A percentile compares a stretch with the other conserved stretches of the same genome.
phyloP scores from a whole-genome alignment of 1,284 basidiomycete genomes.

The Amylostereum areolatum region DNA sequence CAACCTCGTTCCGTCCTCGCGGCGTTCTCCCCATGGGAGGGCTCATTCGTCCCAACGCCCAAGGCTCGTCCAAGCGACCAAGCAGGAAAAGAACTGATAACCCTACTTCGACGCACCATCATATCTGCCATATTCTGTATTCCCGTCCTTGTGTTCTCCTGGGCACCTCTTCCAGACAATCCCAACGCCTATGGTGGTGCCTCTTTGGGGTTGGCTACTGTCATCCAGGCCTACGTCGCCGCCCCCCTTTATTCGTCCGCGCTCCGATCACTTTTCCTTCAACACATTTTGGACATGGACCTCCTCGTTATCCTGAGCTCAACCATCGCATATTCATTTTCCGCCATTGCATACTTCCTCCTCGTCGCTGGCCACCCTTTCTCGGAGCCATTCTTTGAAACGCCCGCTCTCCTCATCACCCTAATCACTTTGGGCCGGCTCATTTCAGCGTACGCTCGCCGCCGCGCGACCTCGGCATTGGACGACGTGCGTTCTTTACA shows the following conservation, averaged over 20 bases:
- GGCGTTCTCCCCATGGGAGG: constrained; percentile 7
- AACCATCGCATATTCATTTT: constrained; percentile 37
- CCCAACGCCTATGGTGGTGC: constrained; percentile 29
- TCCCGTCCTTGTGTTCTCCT: constrained; percentile 39
- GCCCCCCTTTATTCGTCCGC: constrained; percentile 33
- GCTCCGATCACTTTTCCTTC: constrained; percentile 31
- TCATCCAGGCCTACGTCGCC: constrained; percentile 33
- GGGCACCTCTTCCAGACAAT: constrained; percentile 32
- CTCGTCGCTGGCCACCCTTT: constrained; percentile 27
- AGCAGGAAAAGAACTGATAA: constrained; percentile 4
- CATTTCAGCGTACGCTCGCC: constrained; percentile 34
- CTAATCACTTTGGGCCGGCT: constrained; percentile 38
- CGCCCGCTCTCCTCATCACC: constrained; percentile 36
- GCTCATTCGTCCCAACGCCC: constrained; percentile 11
- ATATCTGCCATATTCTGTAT: constrained; percentile 29
- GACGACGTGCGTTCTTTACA: constrained; percentile 30
- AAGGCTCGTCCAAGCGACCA: constrained; percentile 2
- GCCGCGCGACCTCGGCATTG: constrained; percentile 27
- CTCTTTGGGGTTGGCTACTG: constrained; percentile 33
- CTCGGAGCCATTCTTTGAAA: constrained; percentile 40
- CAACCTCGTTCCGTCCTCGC: constrained; percentile 12
- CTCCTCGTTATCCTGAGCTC: constrained; percentile 36
- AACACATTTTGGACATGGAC: constrained; percentile 36
- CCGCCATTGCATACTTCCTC: constrained; percentile 34
- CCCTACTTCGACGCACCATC: constrained; percentile 21